A percentile compares a stretch with the other conserved stretches of the same genome.
Evolutionary conservation across 2,329 filamentous ascomycete genomes (phyloP).

Genomic region (Hymenoscyphus fructigenus): DNA sequence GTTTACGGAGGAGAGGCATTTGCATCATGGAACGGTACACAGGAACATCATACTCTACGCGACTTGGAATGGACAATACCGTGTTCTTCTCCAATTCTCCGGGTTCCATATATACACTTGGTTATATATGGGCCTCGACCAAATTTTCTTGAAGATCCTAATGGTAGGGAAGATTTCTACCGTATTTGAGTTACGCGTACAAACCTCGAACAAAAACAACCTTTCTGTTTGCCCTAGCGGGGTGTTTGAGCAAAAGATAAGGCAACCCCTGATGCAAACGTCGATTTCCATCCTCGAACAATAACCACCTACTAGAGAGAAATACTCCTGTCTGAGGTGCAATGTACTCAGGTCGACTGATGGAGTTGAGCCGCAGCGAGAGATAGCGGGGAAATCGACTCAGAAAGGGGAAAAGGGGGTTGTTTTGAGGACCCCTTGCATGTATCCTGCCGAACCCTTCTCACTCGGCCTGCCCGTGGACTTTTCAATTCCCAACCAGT

Average conservation of each 20-base stretch:
- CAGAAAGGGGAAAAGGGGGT: neutral
- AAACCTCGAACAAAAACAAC: neutral
- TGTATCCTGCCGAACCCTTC: too few relatives aligned
- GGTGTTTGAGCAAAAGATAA: neutral
- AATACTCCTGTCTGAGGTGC: neutral
- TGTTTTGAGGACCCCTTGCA: neutral
- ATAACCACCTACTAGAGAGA: neutral
- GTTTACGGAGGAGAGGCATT: neutral
- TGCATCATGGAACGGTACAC: neutral
- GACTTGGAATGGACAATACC: neutral
- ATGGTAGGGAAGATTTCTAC: neutral
- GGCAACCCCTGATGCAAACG: neutral
- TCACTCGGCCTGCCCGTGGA: too few relatives aligned
- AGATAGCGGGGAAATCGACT: neutral
- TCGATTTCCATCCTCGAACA: too few relatives aligned
- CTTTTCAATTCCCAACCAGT: too few relatives aligned
- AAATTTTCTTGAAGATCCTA: neutral
- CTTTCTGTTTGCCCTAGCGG: neutral
- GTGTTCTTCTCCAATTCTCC: neutral
- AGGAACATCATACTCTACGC: neutral
- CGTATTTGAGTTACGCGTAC: too few relatives aligned
- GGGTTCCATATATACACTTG: too few relatives aligned
- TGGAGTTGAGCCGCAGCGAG: too few relatives aligned
- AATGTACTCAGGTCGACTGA: too few relatives aligned
- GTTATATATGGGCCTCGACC: neutral